Evolutionary conservation across 2,329 filamentous ascomycete species (phyloP).

Genomic region (Xylariaceae sp.): DNA sequence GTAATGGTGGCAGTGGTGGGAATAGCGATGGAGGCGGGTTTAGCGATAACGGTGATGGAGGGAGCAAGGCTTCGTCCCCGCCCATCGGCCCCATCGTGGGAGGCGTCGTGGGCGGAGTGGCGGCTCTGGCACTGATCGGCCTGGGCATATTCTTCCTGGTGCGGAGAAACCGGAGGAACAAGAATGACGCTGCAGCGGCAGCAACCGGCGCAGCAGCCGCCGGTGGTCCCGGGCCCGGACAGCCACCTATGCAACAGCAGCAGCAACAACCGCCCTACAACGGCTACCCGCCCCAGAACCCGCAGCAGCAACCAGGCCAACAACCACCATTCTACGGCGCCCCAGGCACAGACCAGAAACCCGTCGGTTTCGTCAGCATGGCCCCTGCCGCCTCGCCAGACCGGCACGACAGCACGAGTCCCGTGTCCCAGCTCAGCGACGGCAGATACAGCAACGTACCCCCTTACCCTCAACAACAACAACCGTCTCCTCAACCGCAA

Average conservation of each 20-base stretch:
- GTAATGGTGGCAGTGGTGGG: not conserved
- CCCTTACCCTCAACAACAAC: too few species aligned
- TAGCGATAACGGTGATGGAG: conserved; percentile 2
- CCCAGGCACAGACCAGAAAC: conserved; percentile 27
- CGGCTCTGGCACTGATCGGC: conserved; percentile 36
- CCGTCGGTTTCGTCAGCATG: conserved; percentile 21
- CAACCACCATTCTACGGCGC: conserved; percentile 21
- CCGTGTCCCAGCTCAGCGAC: conserved; percentile 23
- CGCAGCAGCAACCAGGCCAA: conserved; percentile 4
- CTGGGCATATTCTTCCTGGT: conserved; percentile 37
- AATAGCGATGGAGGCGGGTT: not conserved
- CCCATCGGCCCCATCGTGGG: conserved; percentile 41
- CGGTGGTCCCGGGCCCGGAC: conserved; percentile 1
- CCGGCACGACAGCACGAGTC: conserved; percentile 26
- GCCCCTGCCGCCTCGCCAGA: conserved; percentile 18
- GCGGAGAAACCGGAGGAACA: conserved; percentile 33
- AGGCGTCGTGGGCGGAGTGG: conserved; percentile 43
- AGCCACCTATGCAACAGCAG: conserved; percentile 17
- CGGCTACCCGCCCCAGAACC: conserved; percentile 11
- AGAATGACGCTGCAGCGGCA: conserved; percentile 3
- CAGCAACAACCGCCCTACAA: conserved; percentile 6
- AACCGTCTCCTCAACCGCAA: too few species aligned
- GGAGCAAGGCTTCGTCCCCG: conserved; percentile 17
- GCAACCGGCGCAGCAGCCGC: conserved; percentile 15
- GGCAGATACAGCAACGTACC: conserved; percentile 16